phyloP scores from a whole-genome alignment of 2,329 filamentous ascomycete species.

The Penicillium crustosum region DNA sequence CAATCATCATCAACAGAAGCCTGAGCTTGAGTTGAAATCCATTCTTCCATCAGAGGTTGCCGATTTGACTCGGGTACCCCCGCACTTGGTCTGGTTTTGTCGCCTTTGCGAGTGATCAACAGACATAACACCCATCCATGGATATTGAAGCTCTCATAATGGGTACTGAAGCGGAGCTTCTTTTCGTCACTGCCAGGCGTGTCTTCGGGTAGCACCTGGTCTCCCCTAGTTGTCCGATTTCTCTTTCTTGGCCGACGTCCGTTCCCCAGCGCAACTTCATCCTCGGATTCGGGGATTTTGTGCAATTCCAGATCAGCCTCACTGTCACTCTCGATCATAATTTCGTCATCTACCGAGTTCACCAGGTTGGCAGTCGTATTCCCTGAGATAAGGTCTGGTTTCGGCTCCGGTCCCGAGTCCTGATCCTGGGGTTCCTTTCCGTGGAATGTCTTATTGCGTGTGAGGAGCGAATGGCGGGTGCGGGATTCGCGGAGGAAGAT shows the following conservation, averaged over 20 bases:
- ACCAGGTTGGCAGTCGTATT: background rate
- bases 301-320: constrained; percentile 50
- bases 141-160: constrained; percentile 94
- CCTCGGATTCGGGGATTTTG: constrained; percentile 58
- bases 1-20: constrained; percentile 41
- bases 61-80: constrained; percentile 40
- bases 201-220: background rate
- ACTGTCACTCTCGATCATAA: constrained; percentile 63
- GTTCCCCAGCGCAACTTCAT: constrained; percentile 3
- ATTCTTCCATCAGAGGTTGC: constrained; percentile 77
- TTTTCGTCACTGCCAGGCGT: constrained; percentile 71
- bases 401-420: background rate
- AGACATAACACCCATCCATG: constrained; percentile 91
- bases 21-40: constrained; percentile 73
- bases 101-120: constrained; percentile 72
- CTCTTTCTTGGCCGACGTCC: background rate
- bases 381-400: constrained; percentile 29
- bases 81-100: constrained; percentile 40
- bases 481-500: constrained; percentile 88
- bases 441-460: constrained; percentile 77
- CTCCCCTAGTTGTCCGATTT: background rate
- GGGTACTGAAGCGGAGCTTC: constrained; percentile 80
- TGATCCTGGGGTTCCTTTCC: constrained; percentile 41
- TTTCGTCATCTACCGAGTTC: constrained; percentile 35
- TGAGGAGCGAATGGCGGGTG: constrained; percentile 80